Percentiles rank a stretch among this genome's conserved stretches.
Conservation (phyloP, 75 land plant genomes). For the Pinus taeda region DNA sequence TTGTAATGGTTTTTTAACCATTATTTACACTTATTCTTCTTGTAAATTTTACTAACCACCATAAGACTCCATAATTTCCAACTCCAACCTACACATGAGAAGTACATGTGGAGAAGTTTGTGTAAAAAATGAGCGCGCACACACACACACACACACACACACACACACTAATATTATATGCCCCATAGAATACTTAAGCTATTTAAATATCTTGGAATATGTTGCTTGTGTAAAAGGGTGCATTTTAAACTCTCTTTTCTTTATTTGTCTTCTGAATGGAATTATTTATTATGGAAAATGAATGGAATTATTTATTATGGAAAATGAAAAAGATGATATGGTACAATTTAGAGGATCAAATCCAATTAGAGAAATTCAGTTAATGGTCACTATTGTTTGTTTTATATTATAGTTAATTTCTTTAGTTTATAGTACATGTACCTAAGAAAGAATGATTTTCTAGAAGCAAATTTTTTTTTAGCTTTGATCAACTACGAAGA, state of each 20-base stretch:
- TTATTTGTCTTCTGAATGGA: too few species aligned
- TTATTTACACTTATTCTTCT: background rate
- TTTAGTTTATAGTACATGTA: background rate
- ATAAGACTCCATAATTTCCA: slow-evolving; percentile 81
- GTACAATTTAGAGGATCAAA: slow-evolving; percentile 27
- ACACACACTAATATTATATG: too few species aligned
- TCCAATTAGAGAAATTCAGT: slow-evolving; percentile 18
- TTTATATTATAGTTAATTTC: background rate
- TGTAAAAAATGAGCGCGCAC: slow-evolving; percentile 63
- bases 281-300: background rate
- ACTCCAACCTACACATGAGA: slow-evolving; percentile 87
- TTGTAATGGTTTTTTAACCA: too few species aligned
- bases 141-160: too few species aligned
- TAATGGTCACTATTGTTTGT: background rate
- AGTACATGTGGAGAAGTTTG: slow-evolving; percentile 58
- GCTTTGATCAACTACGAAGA: background rate
- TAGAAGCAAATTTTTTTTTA: background rate
- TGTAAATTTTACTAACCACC: slow-evolving; percentile 89
- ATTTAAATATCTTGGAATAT: too few species aligned
- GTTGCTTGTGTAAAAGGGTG: too few species aligned
- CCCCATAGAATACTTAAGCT: too few species aligned
- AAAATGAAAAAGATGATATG: slow-evolving; percentile 27
- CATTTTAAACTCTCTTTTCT: too few species aligned
- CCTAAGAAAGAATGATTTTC: background rate
- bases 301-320: slow-evolving; percentile 32